A percentile compares a stretch with the other conserved stretches of the same genome.
These are phyloP conservation scores for Xylaria sp. DNA, from an alignment of 2,329 filamentous ascomycete species.

Conservation along the genomic window DNA sequence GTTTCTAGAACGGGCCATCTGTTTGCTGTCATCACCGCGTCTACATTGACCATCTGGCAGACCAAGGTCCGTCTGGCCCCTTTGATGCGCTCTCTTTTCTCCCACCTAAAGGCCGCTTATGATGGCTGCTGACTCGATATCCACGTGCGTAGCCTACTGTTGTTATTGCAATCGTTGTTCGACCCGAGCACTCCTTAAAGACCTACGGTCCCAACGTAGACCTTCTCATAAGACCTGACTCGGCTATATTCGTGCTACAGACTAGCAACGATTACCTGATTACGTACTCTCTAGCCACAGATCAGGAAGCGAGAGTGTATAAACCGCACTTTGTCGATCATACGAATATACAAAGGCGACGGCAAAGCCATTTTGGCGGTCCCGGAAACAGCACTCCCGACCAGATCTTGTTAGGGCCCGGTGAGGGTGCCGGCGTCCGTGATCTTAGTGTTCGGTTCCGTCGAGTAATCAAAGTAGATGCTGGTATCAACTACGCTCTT, in stretches of 20 bases:
- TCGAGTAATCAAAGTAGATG: constrained; percentile 98
- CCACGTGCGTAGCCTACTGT: constrained; percentile 73
- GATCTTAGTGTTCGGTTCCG: constrained; percentile 92
- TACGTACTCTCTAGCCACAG: constrained; percentile 89
- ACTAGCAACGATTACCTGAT: constrained; percentile 87
- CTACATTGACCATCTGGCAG: constrained; percentile 94
- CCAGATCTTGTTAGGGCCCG: constrained; percentile 73
- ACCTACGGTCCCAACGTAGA: constrained; percentile 86
- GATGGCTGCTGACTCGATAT: constrained; percentile 34
- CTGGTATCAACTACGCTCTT: constrained; percentile 85
- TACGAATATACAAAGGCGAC: constrained; percentile 65
- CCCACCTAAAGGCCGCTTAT: constrained; percentile 27
- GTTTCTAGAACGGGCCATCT: constrained; percentile 79
- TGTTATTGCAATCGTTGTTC: constrained; percentile 81
- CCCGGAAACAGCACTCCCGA: constrained; percentile 61
- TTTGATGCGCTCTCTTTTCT: constrained; percentile 13
- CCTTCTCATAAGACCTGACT: constrained; percentile 87
- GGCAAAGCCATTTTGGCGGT: constrained; percentile 66
- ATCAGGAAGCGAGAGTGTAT: constrained; percentile 82
- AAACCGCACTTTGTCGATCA: constrained; percentile 77
- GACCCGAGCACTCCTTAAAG: constrained; percentile 78
- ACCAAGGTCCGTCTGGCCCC: constrained; percentile 69
- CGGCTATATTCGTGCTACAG: constrained; percentile 88
- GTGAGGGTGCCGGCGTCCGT: constrained; percentile 80
- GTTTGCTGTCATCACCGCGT: constrained; percentile 86